phyloP scores from a whole-genome alignment of 1,139 yeast species.

The Blastobotrys serpentis region DNA sequence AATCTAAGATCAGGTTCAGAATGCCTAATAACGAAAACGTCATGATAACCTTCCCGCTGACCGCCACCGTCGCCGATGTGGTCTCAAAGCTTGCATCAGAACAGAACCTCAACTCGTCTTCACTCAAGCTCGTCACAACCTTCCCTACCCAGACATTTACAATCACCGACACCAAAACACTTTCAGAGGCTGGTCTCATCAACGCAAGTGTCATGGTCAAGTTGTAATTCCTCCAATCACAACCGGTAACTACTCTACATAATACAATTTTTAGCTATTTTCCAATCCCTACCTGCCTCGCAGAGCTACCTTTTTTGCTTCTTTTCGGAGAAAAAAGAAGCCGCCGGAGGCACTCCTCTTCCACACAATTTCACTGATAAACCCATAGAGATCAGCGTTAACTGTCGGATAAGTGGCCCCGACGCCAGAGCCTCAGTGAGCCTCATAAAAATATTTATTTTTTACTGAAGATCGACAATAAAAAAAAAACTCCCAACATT shows the following conservation, averaged over 20 bases:
- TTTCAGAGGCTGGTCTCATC: slow-evolving; percentile 35
- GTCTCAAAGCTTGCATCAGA: slow-evolving; percentile 32
- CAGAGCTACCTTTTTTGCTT: too few relatives aligned
- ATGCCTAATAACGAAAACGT: slow-evolving; percentile 30
- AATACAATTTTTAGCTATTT: too few relatives aligned
- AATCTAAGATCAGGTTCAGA: slow-evolving; percentile 36
- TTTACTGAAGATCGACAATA: not conserved
- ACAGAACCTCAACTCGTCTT: slow-evolving; percentile 25
- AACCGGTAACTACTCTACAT: too few relatives aligned
- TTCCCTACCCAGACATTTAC: slow-evolving; percentile 36
- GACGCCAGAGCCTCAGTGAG: too few relatives aligned
- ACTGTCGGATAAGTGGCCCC: too few relatives aligned
- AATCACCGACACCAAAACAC: slow-evolving; percentile 30
- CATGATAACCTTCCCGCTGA: slow-evolving; percentile 34
- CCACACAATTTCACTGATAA: too few relatives aligned
- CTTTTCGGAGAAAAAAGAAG: too few relatives aligned
- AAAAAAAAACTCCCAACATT: not conserved
- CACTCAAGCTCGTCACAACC: slow-evolving; percentile 33
- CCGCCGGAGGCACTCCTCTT: too few relatives aligned
- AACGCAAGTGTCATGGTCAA: slow-evolving; percentile 33
- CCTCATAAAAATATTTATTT: too few relatives aligned
- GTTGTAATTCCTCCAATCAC: not conserved
- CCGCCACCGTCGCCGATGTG: slow-evolving; percentile 35
- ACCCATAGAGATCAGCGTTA: too few relatives aligned
- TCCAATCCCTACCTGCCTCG: too few relatives aligned